A percentile compares a stretch with the other conserved stretches of the same genome.
phyloP scores from a whole-genome alignment of 2,329 filamentous ascomycete species.

The Cladosporium sp. region DNA sequence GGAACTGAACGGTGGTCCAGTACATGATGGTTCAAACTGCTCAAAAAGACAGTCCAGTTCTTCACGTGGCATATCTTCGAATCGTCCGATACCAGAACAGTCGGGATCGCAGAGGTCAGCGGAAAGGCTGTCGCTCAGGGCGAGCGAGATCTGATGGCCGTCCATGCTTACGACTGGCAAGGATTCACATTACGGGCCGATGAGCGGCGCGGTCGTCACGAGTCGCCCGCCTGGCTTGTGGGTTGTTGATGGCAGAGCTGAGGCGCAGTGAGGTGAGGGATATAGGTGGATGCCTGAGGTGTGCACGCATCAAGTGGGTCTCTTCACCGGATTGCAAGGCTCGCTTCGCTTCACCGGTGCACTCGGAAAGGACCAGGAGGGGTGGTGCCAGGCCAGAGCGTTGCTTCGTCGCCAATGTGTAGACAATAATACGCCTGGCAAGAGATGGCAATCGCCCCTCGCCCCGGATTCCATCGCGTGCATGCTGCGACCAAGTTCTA shows the following conservation, averaged over 20 bases:
- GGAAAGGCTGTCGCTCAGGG: neutral
- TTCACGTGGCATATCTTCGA: neutral
- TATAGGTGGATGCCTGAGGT: neutral
- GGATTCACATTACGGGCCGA: slow-evolving; percentile 4
- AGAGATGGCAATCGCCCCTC: neutral
- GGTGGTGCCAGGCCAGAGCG: too few species aligned
- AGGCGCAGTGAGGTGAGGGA: neutral
- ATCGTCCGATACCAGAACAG: neutral
- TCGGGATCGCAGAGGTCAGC: neutral
- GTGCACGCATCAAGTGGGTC: too few species aligned
- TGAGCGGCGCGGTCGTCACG: neutral
- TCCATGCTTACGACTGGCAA: neutral
- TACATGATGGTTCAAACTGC: neutral
- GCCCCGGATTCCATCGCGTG: neutral
- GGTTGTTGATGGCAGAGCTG: neutral
- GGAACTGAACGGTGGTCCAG: neutral
- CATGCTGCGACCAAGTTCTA: neutral
- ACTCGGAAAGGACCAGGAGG: too few species aligned
- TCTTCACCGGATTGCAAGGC: too few species aligned
- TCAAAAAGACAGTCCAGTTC: neutral
- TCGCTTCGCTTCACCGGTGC: neutral
- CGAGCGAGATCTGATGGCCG: neutral
- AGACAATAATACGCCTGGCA: too few species aligned
- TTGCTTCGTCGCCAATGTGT: too few species aligned
- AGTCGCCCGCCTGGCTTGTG: neutral